Percentiles rank a stretch among this genome's conserved stretches.
These are phyloP conservation scores for Xylaria curta DNA, from an alignment of 495 filamentous ascomycete genomes.

Conservation along the genomic window DNA sequence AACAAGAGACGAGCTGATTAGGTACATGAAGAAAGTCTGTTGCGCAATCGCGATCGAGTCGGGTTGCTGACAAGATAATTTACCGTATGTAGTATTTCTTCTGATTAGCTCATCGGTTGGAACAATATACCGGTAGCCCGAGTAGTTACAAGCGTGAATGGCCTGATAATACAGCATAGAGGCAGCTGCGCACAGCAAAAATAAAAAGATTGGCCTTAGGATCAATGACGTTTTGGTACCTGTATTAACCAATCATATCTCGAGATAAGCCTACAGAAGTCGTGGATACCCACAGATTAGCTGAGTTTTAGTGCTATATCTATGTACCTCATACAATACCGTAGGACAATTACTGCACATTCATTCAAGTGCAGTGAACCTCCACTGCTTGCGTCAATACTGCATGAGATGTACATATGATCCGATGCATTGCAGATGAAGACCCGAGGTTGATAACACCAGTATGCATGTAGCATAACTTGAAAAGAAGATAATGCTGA, in stretches of 20 bases:
- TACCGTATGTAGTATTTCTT: background rate
- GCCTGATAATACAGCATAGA: background rate
- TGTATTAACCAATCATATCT: slow-evolving; percentile 11
- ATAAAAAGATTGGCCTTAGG: slow-evolving; percentile 4
- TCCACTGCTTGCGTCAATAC: slow-evolving; percentile 3
- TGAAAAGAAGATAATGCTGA: background rate
- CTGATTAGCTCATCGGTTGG: slow-evolving; percentile 3
- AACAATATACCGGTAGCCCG: slow-evolving; percentile 1
- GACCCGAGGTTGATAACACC: background rate
- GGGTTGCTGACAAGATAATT: background rate
- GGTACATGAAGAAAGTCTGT: background rate
- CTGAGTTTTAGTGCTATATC: background rate
- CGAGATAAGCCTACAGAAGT: background rate
- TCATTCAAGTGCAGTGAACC: background rate
- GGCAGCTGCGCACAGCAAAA: background rate
- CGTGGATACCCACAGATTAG: background rate
- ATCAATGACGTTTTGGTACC: slow-evolving; percentile 17
- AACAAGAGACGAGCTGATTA: background rate
- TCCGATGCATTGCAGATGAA: background rate
- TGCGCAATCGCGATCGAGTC: background rate
- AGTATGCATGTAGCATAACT: background rate
- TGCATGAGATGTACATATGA: background rate
- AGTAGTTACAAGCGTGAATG: background rate
- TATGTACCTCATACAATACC: background rate
- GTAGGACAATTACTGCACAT: background rate